Base-by-base conservation (phyloP, 2,329 filamentous ascomycete species). In the Cladosporium sp. region DNA sequence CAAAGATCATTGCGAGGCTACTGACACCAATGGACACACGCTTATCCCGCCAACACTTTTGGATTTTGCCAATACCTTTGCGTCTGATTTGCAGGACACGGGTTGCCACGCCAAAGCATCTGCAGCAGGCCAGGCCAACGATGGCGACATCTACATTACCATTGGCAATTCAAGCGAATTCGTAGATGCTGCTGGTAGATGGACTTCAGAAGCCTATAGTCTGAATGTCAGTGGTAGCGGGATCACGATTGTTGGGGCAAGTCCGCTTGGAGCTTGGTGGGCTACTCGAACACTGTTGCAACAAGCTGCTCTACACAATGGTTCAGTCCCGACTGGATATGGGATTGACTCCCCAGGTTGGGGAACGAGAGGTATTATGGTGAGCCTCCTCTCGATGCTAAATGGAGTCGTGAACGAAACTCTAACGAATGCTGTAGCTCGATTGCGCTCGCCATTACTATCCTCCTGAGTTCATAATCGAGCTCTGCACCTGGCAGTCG, bases 401-500 rank as follows among this genome's bases (percentile, higher is more conserved):
- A 19, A 27, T 27, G 22, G 4, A 27, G 22, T 27, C 22, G 22
- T 5, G 4, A 27, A 27, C 22, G 4, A 9, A 9, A n/a, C n/a
- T 12, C 36, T 52, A 30, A 49, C 19, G 46, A 25, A 22, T 18
- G 7, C 2, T 7, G 2, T 32, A 57, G 70, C 67, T 82, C 3
- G 79, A 83, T 49, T 72, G 67, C 3, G 79, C 71, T 1, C 71
- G 79, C 2, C 77, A 82, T 57, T 82, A 73, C 60, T 82, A 82
- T 55, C 74, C 78, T 0, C 66, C 71, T 6, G 67, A 72, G 12
- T 82, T 80, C 53, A 57, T 82, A 13, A 68, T 72, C 35, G 78
- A 82, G n/a, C 65, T 82, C 54, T 82, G 79, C 62, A 71, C 74
- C 0, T 82, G 81, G 61, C 74, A 79, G 54, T 81, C 78, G 22